phyloP scores from a whole-genome alignment of 345 rosid species.

The Lepidium africanum region DNA sequence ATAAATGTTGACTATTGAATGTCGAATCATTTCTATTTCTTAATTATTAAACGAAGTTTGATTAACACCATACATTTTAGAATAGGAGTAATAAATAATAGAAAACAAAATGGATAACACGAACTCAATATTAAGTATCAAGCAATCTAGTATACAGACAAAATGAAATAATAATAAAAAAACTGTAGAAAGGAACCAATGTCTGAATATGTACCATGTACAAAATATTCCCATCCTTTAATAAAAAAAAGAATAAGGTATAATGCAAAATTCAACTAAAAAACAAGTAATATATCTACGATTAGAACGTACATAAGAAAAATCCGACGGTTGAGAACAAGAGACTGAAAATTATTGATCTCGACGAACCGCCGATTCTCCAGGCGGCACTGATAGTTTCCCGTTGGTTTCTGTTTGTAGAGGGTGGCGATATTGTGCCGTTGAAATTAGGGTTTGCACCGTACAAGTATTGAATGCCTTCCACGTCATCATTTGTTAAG shows the following conservation, averaged over 20 bases:
- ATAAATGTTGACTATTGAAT: too few relatives aligned
- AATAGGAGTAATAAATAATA: too few relatives aligned
- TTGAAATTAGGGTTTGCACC: conserved; percentile 71
- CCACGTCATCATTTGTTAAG: conserved; percentile 49
- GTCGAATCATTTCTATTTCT: too few relatives aligned
- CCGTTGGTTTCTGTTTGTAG: conserved; percentile 31
- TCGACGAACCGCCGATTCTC: conserved; percentile 1
- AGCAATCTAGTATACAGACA: not conserved
- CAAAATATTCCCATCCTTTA: not conserved
- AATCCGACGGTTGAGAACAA: conserved; percentile 37
- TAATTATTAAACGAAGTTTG: too few relatives aligned
- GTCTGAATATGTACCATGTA: not conserved
- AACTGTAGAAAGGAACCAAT: not conserved
- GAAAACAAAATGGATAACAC: not conserved
- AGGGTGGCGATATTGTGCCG: conserved; percentile 32
- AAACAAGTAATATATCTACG: not conserved
- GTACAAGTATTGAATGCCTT: conserved; percentile 64
- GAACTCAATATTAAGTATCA: not conserved
- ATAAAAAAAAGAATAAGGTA: not conserved
- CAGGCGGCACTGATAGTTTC: conserved; percentile 37
- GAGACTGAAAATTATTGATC: conserved; percentile 18
- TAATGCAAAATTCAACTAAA: conserved; percentile 2
- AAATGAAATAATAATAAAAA: too few relatives aligned
- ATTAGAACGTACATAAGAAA: conserved; percentile 8
- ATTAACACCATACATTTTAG: too few relatives aligned